phyloP scores from a whole-genome alignment of 108 stramenopile genomes.

The Nannochloropsis oceanica region DNA sequence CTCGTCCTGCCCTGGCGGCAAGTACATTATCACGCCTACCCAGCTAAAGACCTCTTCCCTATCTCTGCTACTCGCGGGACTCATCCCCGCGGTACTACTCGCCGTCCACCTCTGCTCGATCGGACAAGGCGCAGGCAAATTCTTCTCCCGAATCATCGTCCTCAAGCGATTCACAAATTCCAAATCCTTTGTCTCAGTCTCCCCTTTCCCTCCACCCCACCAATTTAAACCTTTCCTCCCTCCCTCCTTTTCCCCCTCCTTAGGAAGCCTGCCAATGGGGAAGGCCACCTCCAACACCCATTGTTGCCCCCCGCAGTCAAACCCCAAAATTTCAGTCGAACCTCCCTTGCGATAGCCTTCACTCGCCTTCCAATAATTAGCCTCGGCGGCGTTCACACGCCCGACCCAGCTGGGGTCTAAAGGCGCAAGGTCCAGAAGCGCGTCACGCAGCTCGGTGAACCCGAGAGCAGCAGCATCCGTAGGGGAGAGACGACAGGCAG shows the following conservation, averaged over 20 bases:
- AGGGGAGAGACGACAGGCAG: neutral
- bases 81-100: constrained; percentile 61
- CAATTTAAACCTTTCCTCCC: neutral
- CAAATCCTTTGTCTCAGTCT: constrained; percentile 38
- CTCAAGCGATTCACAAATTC: constrained; percentile 61
- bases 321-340: constrained; percentile 54
- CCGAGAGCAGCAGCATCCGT: constrained; percentile 31
- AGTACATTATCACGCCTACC: constrained; percentile 78
- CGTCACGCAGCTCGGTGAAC: constrained; percentile 85
- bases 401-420: constrained; percentile 75
- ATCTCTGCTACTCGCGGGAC: constrained; percentile 51
- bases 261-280: constrained; percentile 57
- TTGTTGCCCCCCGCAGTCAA: constrained; percentile 98
- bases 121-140: constrained; percentile 63
- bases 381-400: constrained; percentile 81
- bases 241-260: neutral
- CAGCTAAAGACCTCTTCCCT: constrained; percentile 54
- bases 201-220: neutral
- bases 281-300: constrained; percentile 93
- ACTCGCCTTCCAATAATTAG: constrained; percentile 71
- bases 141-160: constrained; percentile 53
- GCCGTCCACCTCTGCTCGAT: constrained; percentile 96
- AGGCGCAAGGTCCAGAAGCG: constrained; percentile 58
- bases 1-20: constrained; percentile 49
- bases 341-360: constrained; percentile 40